These are phyloP conservation scores for Hypomontagnella monticulosa DNA, from an alignment of 495 filamentous ascomycete genomes.

Conservation along the genomic window DNA sequence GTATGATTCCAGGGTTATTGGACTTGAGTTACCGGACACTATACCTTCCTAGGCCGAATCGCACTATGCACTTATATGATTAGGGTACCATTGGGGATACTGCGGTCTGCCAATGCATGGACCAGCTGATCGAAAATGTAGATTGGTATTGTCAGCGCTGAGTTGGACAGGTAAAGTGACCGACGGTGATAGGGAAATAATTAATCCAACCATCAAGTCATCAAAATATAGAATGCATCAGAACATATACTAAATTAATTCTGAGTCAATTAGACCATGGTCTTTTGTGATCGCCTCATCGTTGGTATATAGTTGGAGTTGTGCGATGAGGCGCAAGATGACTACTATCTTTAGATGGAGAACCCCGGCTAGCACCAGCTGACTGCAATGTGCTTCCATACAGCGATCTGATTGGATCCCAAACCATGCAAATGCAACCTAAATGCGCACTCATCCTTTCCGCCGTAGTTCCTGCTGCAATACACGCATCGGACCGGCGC, in stretches of 20 bases:
- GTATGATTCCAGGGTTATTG: not conserved
- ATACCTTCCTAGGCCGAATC: not conserved
- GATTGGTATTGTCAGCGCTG: not conserved
- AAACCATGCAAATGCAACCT: slow-evolving; percentile 25
- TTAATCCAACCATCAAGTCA: slow-evolving; percentile 7
- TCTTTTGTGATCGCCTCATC: not conserved
- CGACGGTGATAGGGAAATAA: slow-evolving; percentile 11
- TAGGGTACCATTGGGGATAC: slow-evolving; percentile 10
- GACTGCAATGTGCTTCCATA: slow-evolving; percentile 6
- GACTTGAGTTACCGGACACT: not conserved
- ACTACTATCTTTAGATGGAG: slow-evolving; percentile 17
- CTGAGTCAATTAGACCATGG: not conserved
- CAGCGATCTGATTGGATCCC: slow-evolving; percentile 31
- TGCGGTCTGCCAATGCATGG: slow-evolving; percentile 2
- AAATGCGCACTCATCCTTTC: not conserved
- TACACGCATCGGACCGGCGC: slow-evolving; percentile 17
- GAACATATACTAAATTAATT: not conserved
- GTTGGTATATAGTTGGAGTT: not conserved
- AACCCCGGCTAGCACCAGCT: not conserved
- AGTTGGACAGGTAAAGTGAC: not conserved
- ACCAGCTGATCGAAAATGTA: not conserved
- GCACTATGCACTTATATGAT: not conserved
- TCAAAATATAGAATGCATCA: slow-evolving; percentile 4
- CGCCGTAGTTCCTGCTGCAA: slow-evolving; percentile 2
- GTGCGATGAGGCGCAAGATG: slow-evolving; percentile 5